Evolutionary conservation across 306 rosid species (phyloP), one percentile per base, ranked within the genome.

Genomic region (Medicago arabica): DNA sequence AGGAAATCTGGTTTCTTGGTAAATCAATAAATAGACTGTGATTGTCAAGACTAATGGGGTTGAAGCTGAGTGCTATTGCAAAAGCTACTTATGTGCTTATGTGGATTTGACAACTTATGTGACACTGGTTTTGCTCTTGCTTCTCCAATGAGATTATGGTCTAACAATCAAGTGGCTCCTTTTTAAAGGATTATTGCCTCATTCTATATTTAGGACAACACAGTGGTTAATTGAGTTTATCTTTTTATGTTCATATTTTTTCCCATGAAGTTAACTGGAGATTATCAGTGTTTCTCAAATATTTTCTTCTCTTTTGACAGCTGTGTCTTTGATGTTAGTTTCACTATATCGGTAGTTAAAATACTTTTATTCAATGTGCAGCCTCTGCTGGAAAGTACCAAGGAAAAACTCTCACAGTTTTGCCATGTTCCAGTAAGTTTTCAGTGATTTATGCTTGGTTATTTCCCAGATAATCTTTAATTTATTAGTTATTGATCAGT

Each of bases 341-440:
- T 81, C 47, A 58, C 75, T 57, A 77, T 74, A 17, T 65, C 80
- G 46, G 78, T 64, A 15, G 75, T 66, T 83, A 78, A 81, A 75
- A 67, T 68, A 60, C 50, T 58, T 8, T 67, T 80, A 54, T 78
- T 76, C 62, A 43, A 49, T 72, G 55, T 77, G 84, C 92, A 95
- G 99, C 99, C 99, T 70, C 85, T 95, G 47, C 75, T 95, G 84
- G 90, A 85, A 58, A 86, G 36, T 81, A 90, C 99, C n/a, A 95
- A 88, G 87, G 91, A 89, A 71, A 95, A 95, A 78, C 95, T 95
- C 80, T 90, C 99, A 34, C 95, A 85, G 81, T 95, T 95, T 86
- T 95, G 99, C 83, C 99, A 95, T 77, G 99, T 95, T 78, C 96
- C 97, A 16, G 99, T 95, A 87, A 83, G 99, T 88, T 82, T 74